Conservation (phyloP, 1,284 basidiomycete species). For the Ustilago hordei region DNA sequence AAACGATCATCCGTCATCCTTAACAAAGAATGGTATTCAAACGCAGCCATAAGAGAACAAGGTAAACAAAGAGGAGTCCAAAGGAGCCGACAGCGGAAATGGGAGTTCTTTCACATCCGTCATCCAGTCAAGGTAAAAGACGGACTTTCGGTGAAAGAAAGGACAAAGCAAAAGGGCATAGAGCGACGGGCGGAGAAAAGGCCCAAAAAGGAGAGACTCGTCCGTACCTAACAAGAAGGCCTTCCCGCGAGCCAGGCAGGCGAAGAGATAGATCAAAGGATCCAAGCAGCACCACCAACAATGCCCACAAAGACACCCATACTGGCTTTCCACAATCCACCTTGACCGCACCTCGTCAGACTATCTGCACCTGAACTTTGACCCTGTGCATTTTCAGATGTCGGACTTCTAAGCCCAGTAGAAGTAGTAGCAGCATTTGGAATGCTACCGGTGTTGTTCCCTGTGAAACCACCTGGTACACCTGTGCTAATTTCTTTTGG, state of each 20-base stretch:
- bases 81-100: neutral
- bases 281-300: conserved; percentile 25
- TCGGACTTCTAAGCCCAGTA: conserved; percentile 11
- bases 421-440: conserved; percentile 51
- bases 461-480: conserved; percentile 39
- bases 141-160: neutral
- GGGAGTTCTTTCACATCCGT: no score
- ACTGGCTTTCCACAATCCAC: neutral
- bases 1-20: neutral
- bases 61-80: no score
- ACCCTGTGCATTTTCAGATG: neutral
- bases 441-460: conserved; percentile 21
- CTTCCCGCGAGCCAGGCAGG: no score
- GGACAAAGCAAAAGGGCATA: neutral
- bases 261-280: neutral
- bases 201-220: no score
- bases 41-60: neutral
- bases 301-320: conserved; percentile 4
- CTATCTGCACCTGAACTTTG: neutral
- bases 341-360: neutral
- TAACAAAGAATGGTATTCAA: neutral
- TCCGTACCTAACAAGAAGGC: no score
- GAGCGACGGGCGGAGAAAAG: neutral
- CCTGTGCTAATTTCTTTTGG: conserved; percentile 38
- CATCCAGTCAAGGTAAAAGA: neutral